Conservation (phyloP, 1,139 yeast genomes). For the Saccharomyces hybrid region DNA sequence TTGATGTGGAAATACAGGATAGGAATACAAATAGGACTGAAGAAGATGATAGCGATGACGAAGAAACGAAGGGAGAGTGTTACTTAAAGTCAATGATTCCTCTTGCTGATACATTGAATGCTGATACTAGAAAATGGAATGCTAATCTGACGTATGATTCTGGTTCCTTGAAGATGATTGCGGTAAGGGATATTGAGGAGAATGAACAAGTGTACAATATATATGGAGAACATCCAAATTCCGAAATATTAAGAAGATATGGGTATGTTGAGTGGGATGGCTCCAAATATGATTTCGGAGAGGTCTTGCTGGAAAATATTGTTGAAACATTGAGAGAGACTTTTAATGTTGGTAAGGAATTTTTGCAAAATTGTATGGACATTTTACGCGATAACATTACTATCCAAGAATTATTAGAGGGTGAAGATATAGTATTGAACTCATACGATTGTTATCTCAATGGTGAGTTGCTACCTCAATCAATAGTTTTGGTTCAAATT, state of each 20-base stretch:
- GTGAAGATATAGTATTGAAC: conserved; percentile 46
- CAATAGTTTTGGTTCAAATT: conserved; percentile 46
- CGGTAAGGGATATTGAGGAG: conserved; percentile 49
- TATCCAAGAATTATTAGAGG: conserved; percentile 38
- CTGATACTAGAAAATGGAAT: conserved; percentile 73
- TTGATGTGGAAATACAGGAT: conserved; percentile 46
- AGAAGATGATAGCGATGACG: conserved; percentile 33
- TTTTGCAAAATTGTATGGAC: conserved; percentile 28
- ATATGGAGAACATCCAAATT: conserved; percentile 85
- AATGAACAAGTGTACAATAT: conserved; percentile 81
- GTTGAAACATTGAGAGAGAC: conserved; percentile 22
- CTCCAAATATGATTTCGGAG: conserved; percentile 77
- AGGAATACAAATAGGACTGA: conserved; percentile 26
- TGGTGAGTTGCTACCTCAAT: conserved; percentile 53
- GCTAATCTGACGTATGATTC: conserved; percentile 55
- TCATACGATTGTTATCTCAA: conserved; percentile 55
- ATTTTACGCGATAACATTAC: conserved; percentile 28
- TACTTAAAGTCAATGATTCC: conserved; percentile 84
- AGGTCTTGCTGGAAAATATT: conserved; percentile 45
- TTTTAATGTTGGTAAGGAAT: conserved; percentile 22
- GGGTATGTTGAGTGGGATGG: conserved; percentile 82
- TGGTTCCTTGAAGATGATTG: conserved; percentile 54
- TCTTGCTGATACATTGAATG: conserved; percentile 81
- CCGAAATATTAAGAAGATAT: conserved; percentile 79
- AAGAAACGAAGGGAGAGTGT: conserved; percentile 36